Evolutionary conservation across 805 yeast species (phyloP).

Genomic region (Candida pini): DNA sequence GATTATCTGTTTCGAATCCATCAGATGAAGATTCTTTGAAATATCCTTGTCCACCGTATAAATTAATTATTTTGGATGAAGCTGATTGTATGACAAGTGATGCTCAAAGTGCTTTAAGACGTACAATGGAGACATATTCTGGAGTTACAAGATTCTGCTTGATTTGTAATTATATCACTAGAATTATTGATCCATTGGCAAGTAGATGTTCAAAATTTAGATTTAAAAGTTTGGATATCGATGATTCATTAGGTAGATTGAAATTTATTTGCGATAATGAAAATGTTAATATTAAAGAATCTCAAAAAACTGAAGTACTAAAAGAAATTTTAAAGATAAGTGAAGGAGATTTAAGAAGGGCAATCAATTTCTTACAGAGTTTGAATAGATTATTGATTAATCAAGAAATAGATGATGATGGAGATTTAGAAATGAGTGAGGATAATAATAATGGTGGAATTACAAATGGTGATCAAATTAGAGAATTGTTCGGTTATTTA

Average conservation of each 20-base stretch:
- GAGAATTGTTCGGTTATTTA: conserved; percentile 31
- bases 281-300: conserved; percentile 30
- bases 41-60: conserved; percentile 96
- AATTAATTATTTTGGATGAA: conserved; percentile 86
- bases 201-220: conserved; percentile 95
- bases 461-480: conserved; percentile 11
- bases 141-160: conserved; percentile 88
- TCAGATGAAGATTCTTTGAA: conserved; percentile 56
- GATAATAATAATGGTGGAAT: conserved; percentile 5
- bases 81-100: conserved; percentile 98
- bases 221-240: conserved; percentile 70
- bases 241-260: conserved; percentile 65
- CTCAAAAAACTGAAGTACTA: conserved; percentile 39
- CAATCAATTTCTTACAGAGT: conserved; percentile 85
- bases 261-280: conserved; percentile 53
- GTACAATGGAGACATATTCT: conserved; percentile 91
- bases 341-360: conserved; percentile 88
- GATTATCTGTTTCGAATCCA: conserved; percentile 80
- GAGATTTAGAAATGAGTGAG: conserved; percentile 28
- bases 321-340: conserved; percentile 64
- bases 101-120: conserved; percentile 91
- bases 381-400: conserved; percentile 52
- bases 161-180: conserved; percentile 92
- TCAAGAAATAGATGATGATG: conserved; percentile 18
- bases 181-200: conserved; percentile 95